phyloP scores from a whole-genome alignment of 352 stramenopile genomes.

The Pythium coloratum region DNA sequence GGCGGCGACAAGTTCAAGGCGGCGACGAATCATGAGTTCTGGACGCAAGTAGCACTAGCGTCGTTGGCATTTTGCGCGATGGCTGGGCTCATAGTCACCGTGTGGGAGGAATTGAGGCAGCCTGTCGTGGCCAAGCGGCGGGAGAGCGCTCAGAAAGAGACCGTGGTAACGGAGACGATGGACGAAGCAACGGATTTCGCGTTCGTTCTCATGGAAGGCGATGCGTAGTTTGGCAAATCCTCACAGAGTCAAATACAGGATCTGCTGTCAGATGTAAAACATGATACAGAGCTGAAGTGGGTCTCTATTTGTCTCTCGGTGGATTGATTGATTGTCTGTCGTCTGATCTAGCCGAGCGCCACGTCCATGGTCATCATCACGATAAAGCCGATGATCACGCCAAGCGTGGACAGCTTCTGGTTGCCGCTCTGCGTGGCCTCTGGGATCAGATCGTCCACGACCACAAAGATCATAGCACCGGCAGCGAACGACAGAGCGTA shows the following conservation, averaged over 20 bases:
- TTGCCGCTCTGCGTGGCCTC: slow-evolving; percentile 89
- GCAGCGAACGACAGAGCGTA: slow-evolving; percentile 91
- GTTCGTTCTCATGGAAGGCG: slow-evolving; percentile 57
- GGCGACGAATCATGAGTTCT: slow-evolving; percentile 38
- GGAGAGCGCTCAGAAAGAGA: neutral
- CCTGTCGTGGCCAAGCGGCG: neutral
- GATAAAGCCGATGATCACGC: slow-evolving; percentile 88
- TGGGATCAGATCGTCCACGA: slow-evolving; percentile 90
- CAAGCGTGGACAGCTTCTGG: slow-evolving; percentile 84
- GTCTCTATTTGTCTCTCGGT: slow-evolving; percentile 14
- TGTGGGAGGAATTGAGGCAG: slow-evolving; percentile 43
- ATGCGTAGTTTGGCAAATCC: slow-evolving; percentile 17
- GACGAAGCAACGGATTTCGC: slow-evolving; percentile 32
- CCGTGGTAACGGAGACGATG: neutral
- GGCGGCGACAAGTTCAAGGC: slow-evolving; percentile 59
- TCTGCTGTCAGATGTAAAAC: no score
- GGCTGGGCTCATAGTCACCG: slow-evolving; percentile 47
- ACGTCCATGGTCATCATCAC: slow-evolving; percentile 93
- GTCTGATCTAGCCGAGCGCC: slow-evolving; percentile 51
- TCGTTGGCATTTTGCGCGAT: slow-evolving; percentile 43
- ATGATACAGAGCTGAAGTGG: neutral
- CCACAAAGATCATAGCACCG: slow-evolving; percentile 91
- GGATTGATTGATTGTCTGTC: neutral
- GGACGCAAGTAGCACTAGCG: slow-evolving; percentile 43
- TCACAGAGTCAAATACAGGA: neutral